These are phyloP conservation scores for Penicillium canariense DNA, from an alignment of 495 filamentous ascomycete genomes.

Conservation along the genomic window DNA sequence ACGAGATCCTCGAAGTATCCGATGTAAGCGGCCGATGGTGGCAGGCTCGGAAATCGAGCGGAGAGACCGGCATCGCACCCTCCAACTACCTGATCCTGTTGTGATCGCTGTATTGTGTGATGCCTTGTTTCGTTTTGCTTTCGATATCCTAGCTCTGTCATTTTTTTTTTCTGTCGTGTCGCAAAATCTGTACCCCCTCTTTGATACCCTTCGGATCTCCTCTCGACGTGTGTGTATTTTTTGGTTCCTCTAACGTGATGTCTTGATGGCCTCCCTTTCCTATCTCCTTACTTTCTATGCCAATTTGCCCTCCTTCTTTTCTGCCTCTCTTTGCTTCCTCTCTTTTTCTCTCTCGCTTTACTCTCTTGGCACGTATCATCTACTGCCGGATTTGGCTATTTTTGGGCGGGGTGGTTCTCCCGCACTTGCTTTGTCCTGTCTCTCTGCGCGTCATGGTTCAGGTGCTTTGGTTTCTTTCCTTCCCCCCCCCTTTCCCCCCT, in stretches of 20 bases:
- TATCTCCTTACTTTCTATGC: conserved; percentile 16
- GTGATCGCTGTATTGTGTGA: conserved; percentile 48
- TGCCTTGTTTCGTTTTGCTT: conserved; percentile 23
- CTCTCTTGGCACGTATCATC: conserved; percentile 16
- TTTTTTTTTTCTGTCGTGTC: conserved; percentile 17
- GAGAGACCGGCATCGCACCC: conserved; percentile 95
- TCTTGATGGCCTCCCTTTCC: conserved; percentile 41
- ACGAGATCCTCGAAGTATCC: conserved; percentile 94
- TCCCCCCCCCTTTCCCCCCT: background rate
- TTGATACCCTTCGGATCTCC: conserved; percentile 52
- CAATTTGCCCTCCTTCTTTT: conserved; percentile 13
- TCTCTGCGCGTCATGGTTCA: conserved; percentile 5
- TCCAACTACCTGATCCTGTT: conserved; percentile 97
- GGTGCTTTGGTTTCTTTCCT: conserved; percentile 2
- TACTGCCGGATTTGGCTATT: conserved; percentile 18
- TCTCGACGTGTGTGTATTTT: conserved; percentile 42
- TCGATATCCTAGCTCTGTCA: conserved; percentile 22
- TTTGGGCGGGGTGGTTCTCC: background rate
- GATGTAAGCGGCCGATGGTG: conserved; percentile 98
- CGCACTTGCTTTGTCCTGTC: background rate
- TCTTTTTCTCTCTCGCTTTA: conserved; percentile 13
- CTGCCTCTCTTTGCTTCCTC: conserved; percentile 19
- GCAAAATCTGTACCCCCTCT: conserved; percentile 31
- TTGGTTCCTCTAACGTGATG: conserved; percentile 37
- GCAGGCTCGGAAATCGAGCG: conserved; percentile 93